Evolutionary conservation across 2,329 filamentous ascomycete genomes (phyloP), one percentile per base, ranked within the genome.

Genomic region (Diaporthe sp.): DNA sequence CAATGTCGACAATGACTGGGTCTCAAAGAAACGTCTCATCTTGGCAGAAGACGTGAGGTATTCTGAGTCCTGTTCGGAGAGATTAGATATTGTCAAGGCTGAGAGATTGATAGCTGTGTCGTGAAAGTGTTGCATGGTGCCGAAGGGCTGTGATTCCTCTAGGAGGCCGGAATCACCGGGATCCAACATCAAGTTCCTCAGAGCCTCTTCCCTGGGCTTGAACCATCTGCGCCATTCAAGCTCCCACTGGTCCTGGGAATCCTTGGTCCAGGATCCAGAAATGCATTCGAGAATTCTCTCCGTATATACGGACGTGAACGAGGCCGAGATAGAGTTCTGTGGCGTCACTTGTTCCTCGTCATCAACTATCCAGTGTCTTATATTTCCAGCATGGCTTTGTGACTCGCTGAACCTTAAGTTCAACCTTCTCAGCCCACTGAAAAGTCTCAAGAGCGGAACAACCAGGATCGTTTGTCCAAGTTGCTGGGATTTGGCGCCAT

Each of bases 71-170:
- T 61, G 30, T 7, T 72, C 73, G 6, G 73, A n/a, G 12, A 74
- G 50, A 22, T 74, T 74, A 1, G 69, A 56, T 32, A 74, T 42
- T 4, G 73, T 68, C 73, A 74, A 22, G 22, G 50, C 35, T 15
- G 58, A 25, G n/a, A 74, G 39, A 35, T 50, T 32, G 19, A 59
- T 66, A 10, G 50, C 7, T 25, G 32, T 22, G 8, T 39, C 32
- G 4, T 47, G 63, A 9, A 53, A 68, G 15, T 35, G 32, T 53
- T 39, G 15, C n/a, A 27, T 25, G 12, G 32, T 51, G 15, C 15
- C 47, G n/a, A 27, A 53, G 5, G 32, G 6, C 10, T 53, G 32
- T 1, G 15, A 13, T 5, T 39, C 63, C 12, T 4, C 7, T 12
- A 22, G 13, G 8, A 22, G 17, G 47, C 44, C 17, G 22, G 47